Evolutionary conservation across 768 basidiomycete genomes (phyloP).

Genomic region (Termitomyces sp.): DNA sequence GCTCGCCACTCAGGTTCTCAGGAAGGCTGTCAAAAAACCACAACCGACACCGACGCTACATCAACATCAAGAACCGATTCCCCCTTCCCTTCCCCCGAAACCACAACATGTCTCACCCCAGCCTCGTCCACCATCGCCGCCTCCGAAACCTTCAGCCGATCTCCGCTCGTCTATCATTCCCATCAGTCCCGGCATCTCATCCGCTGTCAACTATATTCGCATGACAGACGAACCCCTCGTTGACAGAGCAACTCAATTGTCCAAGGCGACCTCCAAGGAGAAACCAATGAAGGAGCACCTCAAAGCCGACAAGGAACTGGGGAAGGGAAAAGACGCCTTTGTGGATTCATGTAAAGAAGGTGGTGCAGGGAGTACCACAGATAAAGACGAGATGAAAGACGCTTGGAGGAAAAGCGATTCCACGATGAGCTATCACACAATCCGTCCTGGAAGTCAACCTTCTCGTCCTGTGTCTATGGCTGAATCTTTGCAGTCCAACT

Average conservation of each 20-base stretch:
- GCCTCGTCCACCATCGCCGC: background rate
- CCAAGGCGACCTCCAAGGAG: background rate
- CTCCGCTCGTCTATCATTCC: conserved; percentile 48
- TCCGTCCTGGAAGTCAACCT: conserved; percentile 50
- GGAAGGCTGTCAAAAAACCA: conserved; percentile 6
- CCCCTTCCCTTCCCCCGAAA: conserved; percentile 15
- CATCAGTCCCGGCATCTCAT: conserved; percentile 50
- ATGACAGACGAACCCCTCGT: conserved; percentile 22
- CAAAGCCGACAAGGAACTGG: conserved; percentile 4
- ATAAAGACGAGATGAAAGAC: conserved; percentile 50
- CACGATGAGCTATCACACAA: conserved; percentile 71
- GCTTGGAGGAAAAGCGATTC: conserved; percentile 79
- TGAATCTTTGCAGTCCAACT: conserved; percentile 68
- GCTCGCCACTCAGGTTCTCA: conserved; percentile 43
- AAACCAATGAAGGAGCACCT: conserved; percentile 14
- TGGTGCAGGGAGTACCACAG: conserved; percentile 6
- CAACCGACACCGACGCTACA: background rate
- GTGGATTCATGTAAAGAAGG: conserved; percentile 1
- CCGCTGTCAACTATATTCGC: conserved; percentile 51
- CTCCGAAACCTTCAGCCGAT: conserved; percentile 17
- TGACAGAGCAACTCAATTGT: background rate
- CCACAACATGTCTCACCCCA: conserved; percentile 2
- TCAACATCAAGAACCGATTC: conserved; percentile 1
- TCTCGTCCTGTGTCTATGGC: conserved; percentile 76
- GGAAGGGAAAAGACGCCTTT: conserved; percentile 1